A percentile compares a stretch with the other conserved stretches of the same genome.
These are phyloP conservation scores for Coprinopsis strossmayeri DNA, from an alignment of 768 basidiomycete species.

Conservation along the genomic window DNA sequence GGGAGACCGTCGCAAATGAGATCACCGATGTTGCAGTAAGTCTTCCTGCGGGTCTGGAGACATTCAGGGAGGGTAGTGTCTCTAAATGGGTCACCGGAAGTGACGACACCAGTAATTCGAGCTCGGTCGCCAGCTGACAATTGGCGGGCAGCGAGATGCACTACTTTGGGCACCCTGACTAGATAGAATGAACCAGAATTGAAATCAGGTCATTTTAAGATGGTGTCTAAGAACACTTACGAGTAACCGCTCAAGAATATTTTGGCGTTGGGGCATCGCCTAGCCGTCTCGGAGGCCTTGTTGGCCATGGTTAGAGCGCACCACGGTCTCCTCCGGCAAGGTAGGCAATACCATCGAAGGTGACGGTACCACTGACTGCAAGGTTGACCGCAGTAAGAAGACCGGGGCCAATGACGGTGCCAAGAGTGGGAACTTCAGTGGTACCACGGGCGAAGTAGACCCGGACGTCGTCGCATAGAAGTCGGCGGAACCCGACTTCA, in stretches of 20 bases:
- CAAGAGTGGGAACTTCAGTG: slow-evolving; percentile 9
- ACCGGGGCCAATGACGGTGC: slow-evolving; percentile 13
- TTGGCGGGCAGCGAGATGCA: slow-evolving; percentile 28
- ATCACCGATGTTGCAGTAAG: slow-evolving; percentile 25
- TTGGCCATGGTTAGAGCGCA: slow-evolving; percentile 12
- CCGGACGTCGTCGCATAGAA: slow-evolving; percentile 6
- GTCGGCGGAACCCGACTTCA: slow-evolving; percentile 12
- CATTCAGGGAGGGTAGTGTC: slow-evolving; percentile 22
- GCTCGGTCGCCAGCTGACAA: slow-evolving; percentile 22
- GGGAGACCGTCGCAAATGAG: slow-evolving; percentile 24
- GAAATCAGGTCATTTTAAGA: neutral
- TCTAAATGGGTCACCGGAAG: slow-evolving; percentile 30
- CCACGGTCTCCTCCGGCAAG: slow-evolving; percentile 12
- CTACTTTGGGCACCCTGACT: slow-evolving; percentile 29
- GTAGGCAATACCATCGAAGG: slow-evolving; percentile 11
- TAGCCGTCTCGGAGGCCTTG: slow-evolving; percentile 10
- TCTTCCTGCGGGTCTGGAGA: slow-evolving; percentile 19
- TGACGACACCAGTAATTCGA: slow-evolving; percentile 17
- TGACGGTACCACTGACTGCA: slow-evolving; percentile 3
- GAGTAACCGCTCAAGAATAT: slow-evolving; percentile 21
- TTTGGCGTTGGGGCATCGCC: slow-evolving; percentile 18
- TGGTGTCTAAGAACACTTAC: neutral
- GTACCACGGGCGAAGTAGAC: slow-evolving; percentile 14
- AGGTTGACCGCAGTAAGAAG: slow-evolving; percentile 16
- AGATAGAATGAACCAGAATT: neutral